Base-by-base conservation (phyloP, 2,329 filamentous ascomycete genomes). In the Ophiostoma fasciatum region DNA sequence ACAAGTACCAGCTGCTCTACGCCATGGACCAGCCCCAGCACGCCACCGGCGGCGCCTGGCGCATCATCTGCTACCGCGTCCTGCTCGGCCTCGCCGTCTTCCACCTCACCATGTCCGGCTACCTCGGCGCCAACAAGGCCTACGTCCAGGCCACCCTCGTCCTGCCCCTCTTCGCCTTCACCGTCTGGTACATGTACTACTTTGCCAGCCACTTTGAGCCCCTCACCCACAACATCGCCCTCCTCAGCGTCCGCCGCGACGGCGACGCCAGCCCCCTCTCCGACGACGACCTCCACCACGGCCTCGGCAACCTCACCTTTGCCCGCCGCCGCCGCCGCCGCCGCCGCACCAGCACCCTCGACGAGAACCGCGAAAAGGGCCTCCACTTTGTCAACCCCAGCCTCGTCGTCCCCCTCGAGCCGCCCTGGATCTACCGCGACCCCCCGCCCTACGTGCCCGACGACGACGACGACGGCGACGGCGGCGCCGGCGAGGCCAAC, bases 21-120 rank as follows among this genome's bases (percentile, higher is more conserved):
- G 85, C 90, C 22, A 98, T 98, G 90, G 87, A 96, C 49, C 88
- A 96, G 54, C 82, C 84, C 13, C 84, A 92, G 51, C 85, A 94
- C 52, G 84, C 85, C 13, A 96, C 88, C 0, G 92, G 92, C 15
- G 77, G 80, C 42, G 85, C 87, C 5, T 98, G 90, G 90, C 79
- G 82, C 33, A 93, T 98, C 70, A 94, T 98, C 43, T 94, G 85
- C 58, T 84, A 90, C 51, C 82, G 90, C 25, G 71, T 94, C 40
- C 73, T 96, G 38, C 63, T 94, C 18, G 90, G 90, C 1, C 60
- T 94, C 9, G 60, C 92, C 3, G 73, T 96, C 28, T 94, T 94
- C 51, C 85, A 98, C 55, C 59, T 93, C 17, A 84, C 90, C 31
- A 90, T 94, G 68, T 78, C 83, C 17, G 88, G 88, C 4, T 78